Conservation (phyloP, 371 early-diverging fungal species). For the Lichtheimia hyalospora region DNA sequence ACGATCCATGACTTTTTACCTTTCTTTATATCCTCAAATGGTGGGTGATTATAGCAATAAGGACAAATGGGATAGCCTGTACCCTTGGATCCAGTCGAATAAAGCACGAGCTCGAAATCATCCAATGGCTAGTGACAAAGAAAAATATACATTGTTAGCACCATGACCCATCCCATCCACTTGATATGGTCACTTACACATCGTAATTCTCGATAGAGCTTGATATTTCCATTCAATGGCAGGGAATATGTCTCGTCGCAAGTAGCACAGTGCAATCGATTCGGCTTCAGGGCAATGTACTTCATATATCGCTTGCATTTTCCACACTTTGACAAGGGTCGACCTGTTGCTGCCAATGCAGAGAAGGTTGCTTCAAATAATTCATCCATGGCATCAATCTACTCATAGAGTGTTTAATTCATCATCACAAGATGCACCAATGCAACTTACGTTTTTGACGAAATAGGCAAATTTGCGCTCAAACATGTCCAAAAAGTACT, state of each 20-base stretch:
- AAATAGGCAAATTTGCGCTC: constrained; percentile 50
- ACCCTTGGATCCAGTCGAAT: constrained; percentile 54
- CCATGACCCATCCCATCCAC: too few relatives aligned
- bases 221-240: constrained; percentile 54
- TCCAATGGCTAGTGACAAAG: constrained; percentile 38
- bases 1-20: constrained; percentile 9
- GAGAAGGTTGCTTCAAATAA: constrained; percentile 59
- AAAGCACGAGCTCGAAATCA: constrained; percentile 53
- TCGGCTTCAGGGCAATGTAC: constrained; percentile 48
- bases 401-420: neutral
- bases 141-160: too few relatives aligned
- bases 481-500: constrained; percentile 48
- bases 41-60: constrained; percentile 55
- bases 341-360: constrained; percentile 48
- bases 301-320: constrained; percentile 58
- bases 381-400: constrained; percentile 55
- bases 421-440: neutral
- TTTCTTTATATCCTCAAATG: constrained; percentile 49
- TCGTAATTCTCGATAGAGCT: constrained; percentile 48
- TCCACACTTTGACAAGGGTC: constrained; percentile 54
- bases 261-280: constrained; percentile 50
- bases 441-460: constrained; percentile 31
- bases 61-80: constrained; percentile 57
- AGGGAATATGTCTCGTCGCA: constrained; percentile 58
- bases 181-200: constrained; percentile 32